Evolutionary conservation across 805 yeast species (phyloP), one percentile per base, ranked within the genome.

Genomic region (Cyberlindnera saturnus): DNA sequence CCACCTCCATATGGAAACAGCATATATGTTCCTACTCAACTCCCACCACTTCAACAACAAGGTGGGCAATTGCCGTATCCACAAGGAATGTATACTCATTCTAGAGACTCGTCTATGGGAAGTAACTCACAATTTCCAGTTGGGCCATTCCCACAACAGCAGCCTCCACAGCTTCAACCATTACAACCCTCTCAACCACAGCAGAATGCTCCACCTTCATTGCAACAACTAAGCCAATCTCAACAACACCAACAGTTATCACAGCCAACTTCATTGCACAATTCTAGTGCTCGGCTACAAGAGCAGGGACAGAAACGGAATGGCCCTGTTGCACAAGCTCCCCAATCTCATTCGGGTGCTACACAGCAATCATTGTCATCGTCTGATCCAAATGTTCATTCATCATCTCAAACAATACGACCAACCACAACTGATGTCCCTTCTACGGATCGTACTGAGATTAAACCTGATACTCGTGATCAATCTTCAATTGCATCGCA

Each of bases 381-480:
- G 35, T 32, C 40, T 32, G 32, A 15, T 29, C 14, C 43, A 36
- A n/a, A 19, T 5, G 18, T 14, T 15, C 23, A 13, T 5, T 23
- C 32, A 14, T n/a, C 37, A 31, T 10, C 40, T 14, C 39, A 38
- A 42, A 19, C 39, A 29, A 38, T 38, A 33, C 51, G 55, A 42
- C 56, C 52, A 43, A 17, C 35, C 2, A 46, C 52, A 9, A 42
- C 46, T 29, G 52, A 47, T 8, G 42, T 33, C 14, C 36, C 40
- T 3, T 43, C 59, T 7, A 46, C 55, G 6, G 53, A 48, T 28
- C 47, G 49, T 39, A 50, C 55, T 10, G 57, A 55, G 33, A 8
- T 48, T 7, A 53, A 50, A 33, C 49, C 46, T 18, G 41, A 40
- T 13, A 39, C 41, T 15, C 41, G 39, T 18, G 43, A 30, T 11